These are phyloP conservation scores for Raphanus sativus DNA, from an alignment of 345 rosid species.

Conservation along the genomic window DNA sequence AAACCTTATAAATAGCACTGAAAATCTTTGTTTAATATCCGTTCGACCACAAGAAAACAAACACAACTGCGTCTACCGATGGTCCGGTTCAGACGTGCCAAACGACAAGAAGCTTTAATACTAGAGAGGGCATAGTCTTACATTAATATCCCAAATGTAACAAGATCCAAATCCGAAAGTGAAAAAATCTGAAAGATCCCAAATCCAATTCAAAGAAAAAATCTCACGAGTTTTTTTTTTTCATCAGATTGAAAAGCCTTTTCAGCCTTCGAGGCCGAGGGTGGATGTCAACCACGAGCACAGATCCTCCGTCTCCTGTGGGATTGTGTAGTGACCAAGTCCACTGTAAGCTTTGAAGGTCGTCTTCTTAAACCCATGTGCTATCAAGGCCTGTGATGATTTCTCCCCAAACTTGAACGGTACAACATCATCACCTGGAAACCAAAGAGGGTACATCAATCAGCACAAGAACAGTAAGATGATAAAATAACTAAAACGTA, in stretches of 20 bases:
- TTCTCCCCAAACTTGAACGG: conserved; percentile 82
- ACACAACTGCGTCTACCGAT: background rate
- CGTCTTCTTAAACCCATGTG: conserved; percentile 64
- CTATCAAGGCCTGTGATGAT: conserved; percentile 58
- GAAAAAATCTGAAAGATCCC: background rate
- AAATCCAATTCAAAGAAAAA: conserved; percentile 19
- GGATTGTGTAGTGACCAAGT: conserved; percentile 91
- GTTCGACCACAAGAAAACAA: background rate
- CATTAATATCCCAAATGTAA: conserved; percentile 9
- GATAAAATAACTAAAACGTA: background rate
- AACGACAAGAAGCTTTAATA: background rate
- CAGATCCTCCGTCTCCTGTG: conserved; percentile 82
- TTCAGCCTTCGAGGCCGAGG: conserved; percentile 55
- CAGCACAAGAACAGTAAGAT: conserved; percentile 2
- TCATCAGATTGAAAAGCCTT: background rate
- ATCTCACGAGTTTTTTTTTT: conserved; percentile 14
- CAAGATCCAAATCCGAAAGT: conserved; percentile 7
- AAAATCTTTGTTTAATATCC: background rate
- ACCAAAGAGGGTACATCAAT: background rate
- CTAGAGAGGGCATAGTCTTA: background rate
- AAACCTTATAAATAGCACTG: no score
- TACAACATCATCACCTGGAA: conserved; percentile 88
- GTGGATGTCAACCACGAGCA: conserved; percentile 75
- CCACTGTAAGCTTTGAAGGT: conserved; percentile 73
- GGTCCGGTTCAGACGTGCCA: background rate